These are phyloP conservation scores for Boechera retrofracta DNA, from an alignment of 345 rosid species.

Conservation along the genomic window DNA sequence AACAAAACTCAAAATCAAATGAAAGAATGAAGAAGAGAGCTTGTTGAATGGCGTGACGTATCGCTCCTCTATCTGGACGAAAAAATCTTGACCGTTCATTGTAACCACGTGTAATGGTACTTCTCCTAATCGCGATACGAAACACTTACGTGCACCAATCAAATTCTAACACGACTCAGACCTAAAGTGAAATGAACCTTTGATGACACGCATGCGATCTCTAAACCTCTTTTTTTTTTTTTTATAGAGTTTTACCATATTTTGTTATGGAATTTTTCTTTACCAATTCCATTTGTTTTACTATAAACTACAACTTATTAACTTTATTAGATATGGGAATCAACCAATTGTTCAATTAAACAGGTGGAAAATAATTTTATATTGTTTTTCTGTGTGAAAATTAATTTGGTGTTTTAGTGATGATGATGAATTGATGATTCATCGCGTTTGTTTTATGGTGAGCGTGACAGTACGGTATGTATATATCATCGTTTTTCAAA, in stretches of 20 bases:
- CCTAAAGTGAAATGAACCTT: conserved; percentile 41
- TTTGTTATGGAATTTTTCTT: not conserved
- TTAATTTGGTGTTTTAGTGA: not conserved
- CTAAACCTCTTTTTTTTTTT: not conserved
- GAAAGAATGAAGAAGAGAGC: conserved; percentile 27
- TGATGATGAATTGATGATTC: not conserved
- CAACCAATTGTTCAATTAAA: conserved; percentile 4
- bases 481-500: not conserved
- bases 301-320: conserved; percentile 21
- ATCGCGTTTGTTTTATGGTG: not conserved
- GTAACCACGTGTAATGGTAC: conserved; percentile 46
- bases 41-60: conserved; percentile 50
- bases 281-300: conserved; percentile 9
- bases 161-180: conserved; percentile 40
- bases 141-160: conserved; percentile 56
- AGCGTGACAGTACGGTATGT: not conserved
- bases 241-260: conserved; percentile 26
- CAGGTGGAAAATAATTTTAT: not conserved
- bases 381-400: not conserved
- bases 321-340: conserved; percentile 24
- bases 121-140: not conserved
- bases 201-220: conserved; percentile 57
- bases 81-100: conserved; percentile 55
- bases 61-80: conserved; percentile 41
- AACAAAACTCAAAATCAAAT: conserved; percentile 17